Conservation (phyloP, 495 filamentous ascomycete species). For the Oidiodendron maius region DNA sequence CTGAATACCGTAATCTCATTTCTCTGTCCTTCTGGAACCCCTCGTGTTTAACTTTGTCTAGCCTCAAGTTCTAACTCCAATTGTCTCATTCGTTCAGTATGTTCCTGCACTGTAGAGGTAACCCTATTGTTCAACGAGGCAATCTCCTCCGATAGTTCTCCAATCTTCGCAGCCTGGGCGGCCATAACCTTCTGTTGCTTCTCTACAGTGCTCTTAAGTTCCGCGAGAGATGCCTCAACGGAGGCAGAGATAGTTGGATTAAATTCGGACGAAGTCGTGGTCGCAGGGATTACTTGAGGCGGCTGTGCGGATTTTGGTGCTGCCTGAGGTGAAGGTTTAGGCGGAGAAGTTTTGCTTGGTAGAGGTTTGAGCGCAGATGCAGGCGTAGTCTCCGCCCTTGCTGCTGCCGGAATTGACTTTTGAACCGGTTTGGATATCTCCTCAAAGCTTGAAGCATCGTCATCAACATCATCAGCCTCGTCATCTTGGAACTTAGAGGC, state of each 20-base stretch:
- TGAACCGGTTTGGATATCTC: constrained; percentile 59
- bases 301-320: constrained; percentile 30
- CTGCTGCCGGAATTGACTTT: constrained; percentile 27
- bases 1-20: no score
- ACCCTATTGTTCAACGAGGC: constrained; percentile 62
- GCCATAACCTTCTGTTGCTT: constrained; percentile 56
- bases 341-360: constrained; percentile 16
- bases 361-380: constrained; percentile 14
- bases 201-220: constrained; percentile 63
- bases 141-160: constrained; percentile 58
- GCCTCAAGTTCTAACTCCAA: constrained; percentile 64
- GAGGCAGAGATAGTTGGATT: constrained; percentile 18
- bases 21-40: no score
- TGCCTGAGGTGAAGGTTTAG: constrained; percentile 25
- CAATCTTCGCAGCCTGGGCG: constrained; percentile 57
- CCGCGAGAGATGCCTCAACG: constrained; percentile 40
- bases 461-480: constrained; percentile 50
- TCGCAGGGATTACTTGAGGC: constrained; percentile 27
- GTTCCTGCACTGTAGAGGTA: constrained; percentile 41
- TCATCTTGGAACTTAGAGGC: constrained; percentile 82
- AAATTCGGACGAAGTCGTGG: constrained; percentile 22
- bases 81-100: constrained; percentile 64
- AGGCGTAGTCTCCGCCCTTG: constrained; percentile 23
- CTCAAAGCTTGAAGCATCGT: constrained; percentile 77
- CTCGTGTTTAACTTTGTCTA: no score